Percentiles rank a stretch among this genome's conserved stretches.
Evolutionary conservation across 2,329 filamentous ascomycete species (phyloP).

Genomic region (Huntiella omanensis): DNA sequence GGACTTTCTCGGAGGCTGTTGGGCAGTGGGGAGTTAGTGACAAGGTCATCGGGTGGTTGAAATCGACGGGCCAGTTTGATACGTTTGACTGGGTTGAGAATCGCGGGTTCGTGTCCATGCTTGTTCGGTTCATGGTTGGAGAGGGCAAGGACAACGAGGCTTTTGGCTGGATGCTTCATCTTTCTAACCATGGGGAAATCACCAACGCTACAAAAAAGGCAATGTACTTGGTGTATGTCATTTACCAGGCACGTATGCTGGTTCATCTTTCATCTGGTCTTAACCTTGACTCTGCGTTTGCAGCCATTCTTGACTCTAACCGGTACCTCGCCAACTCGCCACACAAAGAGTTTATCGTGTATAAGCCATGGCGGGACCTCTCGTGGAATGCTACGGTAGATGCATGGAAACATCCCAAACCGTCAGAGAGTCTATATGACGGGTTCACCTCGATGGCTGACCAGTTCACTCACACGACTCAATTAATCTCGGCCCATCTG

Average conservation of each 20-base stretch:
- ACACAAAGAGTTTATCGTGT: conserved; percentile 20
- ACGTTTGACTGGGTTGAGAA: conserved; percentile 27
- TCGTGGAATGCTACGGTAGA: conserved; percentile 35
- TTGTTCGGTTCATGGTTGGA: conserved; percentile 32
- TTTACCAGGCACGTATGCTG: conserved; percentile 25
- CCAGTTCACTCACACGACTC: conserved; percentile 18
- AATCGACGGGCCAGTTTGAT: conserved; percentile 28
- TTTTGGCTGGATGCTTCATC: conserved; percentile 33
- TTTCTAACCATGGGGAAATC: conserved; percentile 17
- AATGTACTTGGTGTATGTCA: conserved; percentile 19
- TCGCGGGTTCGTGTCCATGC: conserved; percentile 19
- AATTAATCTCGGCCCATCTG: conserved; percentile 33
- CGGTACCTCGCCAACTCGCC: conserved; percentile 21
- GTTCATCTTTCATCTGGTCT: conserved; percentile 12
- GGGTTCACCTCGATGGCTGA: conserved; percentile 28
- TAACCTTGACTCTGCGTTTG: conserved; percentile 31
- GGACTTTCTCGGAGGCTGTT: conserved; percentile 20
- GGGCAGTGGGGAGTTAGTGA: conserved; percentile 25
- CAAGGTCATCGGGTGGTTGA: conserved; percentile 34
- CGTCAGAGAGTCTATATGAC: conserved; percentile 32
- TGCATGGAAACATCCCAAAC: conserved; percentile 25
- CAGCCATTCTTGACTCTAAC: conserved; percentile 28
- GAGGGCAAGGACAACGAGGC: conserved; percentile 31
- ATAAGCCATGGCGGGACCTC: conserved; percentile 25
- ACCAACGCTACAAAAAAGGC: conserved; percentile 14